Conservation (phyloP, 768 basidiomycete species). For the Russula virescens region DNA sequence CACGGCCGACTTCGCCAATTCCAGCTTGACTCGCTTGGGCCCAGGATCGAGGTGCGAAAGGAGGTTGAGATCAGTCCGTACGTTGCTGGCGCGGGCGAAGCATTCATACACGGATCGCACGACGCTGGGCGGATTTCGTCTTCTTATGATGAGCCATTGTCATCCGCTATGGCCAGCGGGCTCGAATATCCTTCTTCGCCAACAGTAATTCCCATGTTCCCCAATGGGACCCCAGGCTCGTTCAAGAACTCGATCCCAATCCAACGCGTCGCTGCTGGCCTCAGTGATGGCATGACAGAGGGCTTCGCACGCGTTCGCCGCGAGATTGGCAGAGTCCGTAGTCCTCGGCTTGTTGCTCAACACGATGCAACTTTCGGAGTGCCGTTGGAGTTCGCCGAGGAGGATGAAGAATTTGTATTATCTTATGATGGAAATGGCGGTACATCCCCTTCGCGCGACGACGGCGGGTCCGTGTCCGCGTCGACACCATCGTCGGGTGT, state of each 20-base stretch:
- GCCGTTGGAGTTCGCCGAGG: constrained; percentile 58
- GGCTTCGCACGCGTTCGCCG: constrained; percentile 53
- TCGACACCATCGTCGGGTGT: constrained; percentile 39
- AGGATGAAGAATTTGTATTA: constrained; percentile 55
- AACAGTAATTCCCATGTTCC: constrained; percentile 69
- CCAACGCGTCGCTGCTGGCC: constrained; percentile 43
- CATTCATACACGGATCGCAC: constrained; percentile 50
- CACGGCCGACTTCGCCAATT: constrained; percentile 67
- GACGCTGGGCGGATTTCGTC: constrained; percentile 43
- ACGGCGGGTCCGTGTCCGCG: constrained; percentile 31
- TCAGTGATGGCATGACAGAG: constrained; percentile 53
- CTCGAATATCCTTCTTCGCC: constrained; percentile 44
- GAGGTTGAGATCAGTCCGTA: constrained; percentile 65
- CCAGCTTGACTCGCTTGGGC: constrained; percentile 50
- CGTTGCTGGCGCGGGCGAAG: constrained; percentile 35
- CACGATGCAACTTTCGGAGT: constrained; percentile 33
- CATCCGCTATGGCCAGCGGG: constrained; percentile 61
- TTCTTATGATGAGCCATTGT: constrained; percentile 75
- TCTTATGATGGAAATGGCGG: constrained; percentile 20
- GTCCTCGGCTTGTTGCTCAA: constrained; percentile 35
- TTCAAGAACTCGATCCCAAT: constrained; percentile 51
- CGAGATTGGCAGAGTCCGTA: constrained; percentile 49
- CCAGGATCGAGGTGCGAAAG: constrained; percentile 63
- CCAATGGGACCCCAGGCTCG: constrained; percentile 54
- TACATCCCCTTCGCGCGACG: constrained; percentile 26